These are phyloP conservation scores for Metschnikowia peoriensis DNA, from an alignment of 805 yeast genomes.

Conservation along the genomic window DNA sequence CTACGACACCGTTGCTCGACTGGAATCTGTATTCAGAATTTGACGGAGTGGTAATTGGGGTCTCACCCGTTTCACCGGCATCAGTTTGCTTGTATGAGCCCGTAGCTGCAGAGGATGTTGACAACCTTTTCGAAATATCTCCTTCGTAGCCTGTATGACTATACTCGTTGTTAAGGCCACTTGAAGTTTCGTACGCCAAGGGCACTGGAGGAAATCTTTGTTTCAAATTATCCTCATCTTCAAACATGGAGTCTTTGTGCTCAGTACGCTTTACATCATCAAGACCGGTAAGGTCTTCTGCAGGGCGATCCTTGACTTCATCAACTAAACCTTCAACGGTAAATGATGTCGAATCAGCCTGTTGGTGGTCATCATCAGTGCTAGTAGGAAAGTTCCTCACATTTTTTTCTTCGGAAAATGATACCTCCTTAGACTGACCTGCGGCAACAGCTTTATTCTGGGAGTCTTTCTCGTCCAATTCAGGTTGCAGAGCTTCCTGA, in stretches of 20 bases:
- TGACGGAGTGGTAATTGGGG: slow-evolving; percentile 49
- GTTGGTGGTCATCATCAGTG: slow-evolving; percentile 2
- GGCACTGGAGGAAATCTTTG: slow-evolving; percentile 36
- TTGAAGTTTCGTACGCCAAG: slow-evolving; percentile 20
- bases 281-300: slow-evolving; percentile 28
- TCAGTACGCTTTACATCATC: slow-evolving; percentile 19
- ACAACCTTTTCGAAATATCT: slow-evolving; percentile 14
- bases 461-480: background rate
- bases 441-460: background rate
- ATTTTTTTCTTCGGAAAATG: background rate
- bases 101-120: slow-evolving; percentile 32
- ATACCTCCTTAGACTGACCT: background rate
- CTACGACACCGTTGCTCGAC: slow-evolving; percentile 31
- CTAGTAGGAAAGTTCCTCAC: background rate
- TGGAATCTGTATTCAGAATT: slow-evolving; percentile 49
- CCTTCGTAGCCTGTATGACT: background rate
- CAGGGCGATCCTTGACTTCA: slow-evolving; percentile 27
- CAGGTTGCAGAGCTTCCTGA: background rate
- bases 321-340: slow-evolving; percentile 16
- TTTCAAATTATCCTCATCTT: slow-evolving; percentile 10
- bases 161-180: background rate
- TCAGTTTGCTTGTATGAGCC: slow-evolving; percentile 27
- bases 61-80: slow-evolving; percentile 35
- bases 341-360: background rate
- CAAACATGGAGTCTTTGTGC: slow-evolving; percentile 1